Evolutionary conservation across 2,329 filamentous ascomycete species (phyloP), one percentile per base, ranked within the genome.

Genomic region (Neonectria punicea): DNA sequence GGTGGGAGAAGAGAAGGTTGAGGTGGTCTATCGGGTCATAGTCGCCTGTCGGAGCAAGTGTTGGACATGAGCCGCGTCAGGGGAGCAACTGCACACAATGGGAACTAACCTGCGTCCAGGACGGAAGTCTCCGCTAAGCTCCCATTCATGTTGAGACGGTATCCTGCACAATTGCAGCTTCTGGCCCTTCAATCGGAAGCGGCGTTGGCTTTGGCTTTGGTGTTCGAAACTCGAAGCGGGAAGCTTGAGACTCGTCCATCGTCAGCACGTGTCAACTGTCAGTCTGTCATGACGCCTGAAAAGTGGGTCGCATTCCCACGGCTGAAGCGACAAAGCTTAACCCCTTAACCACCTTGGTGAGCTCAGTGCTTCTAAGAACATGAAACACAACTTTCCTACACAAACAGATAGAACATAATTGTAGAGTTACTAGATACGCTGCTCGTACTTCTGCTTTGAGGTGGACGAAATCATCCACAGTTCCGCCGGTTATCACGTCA

Each of bases 11-110:
- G 74, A 99, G 91, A 67, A 92, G 86, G 83, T 99, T 98, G 61
- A 99, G 87, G 80, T 99, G 94, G 73, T 93, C 88, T 78, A 98
- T 91, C 58, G 96, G 94, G 78, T 98, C 92, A 82, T 98, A 98
- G 80, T 97, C 90, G 79, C 83, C 86, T 88, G 64, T 62, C 14
- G 39, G 55, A 30, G 16, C n/a, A 41, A 47, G 44, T 50, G 49
- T 61, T 63, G 57, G 56, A 67, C 69, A 71, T 73, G 70, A 67
- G 70, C 61, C 53, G 62, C 53, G 41, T 65, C 61, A 51, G 58
- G 62, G 53, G 61, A 36, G 46, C 41, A 59, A 34, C 20, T 59
- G 61, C 16, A 22, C 54, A 68, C 53, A 22, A 36, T 59, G 50
- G 54, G 30, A 25, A 58, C 76, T 78, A 68, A 85, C 83, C 82